Evolutionary conservation across 306 rosid species (phyloP).

Genomic region (Fragaria iinumae): DNA sequence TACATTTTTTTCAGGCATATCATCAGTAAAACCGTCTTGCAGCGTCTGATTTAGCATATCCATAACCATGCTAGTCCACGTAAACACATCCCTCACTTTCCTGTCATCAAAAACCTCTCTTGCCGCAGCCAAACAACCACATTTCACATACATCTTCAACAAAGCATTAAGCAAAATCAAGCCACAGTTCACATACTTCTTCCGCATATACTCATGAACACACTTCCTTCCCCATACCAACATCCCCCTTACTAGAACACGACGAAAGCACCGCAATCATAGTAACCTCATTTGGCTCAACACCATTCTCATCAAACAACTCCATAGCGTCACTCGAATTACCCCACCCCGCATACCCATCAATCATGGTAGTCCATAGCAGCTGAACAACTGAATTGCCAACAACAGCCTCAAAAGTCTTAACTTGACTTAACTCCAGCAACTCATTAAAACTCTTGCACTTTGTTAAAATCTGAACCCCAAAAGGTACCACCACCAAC

Average conservation of each 20-base stretch:
- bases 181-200: slow-evolving; percentile 27
- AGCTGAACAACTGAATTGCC: too few species aligned
- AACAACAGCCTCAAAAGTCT: too few species aligned
- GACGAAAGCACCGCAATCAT: slow-evolving; percentile 55
- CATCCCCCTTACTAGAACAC: slow-evolving; percentile 45
- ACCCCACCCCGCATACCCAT: slow-evolving; percentile 45
- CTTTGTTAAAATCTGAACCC: slow-evolving; percentile 92
- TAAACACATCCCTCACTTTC: slow-evolving; percentile 59
- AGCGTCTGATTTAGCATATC: slow-evolving; percentile 63
- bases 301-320: slow-evolving; percentile 44
- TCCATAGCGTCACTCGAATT: slow-evolving; percentile 47
- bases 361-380: slow-evolving; percentile 74
- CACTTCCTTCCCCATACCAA: slow-evolving; percentile 37
- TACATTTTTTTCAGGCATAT: slow-evolving; percentile 58
- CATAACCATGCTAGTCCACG: slow-evolving; percentile 82
- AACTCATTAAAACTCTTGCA: slow-evolving; percentile 93
- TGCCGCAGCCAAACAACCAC: slow-evolving; percentile 44
- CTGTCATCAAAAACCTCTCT: slow-evolving; percentile 52
- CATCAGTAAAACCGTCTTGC: slow-evolving; percentile 55
- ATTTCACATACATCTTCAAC: slow-evolving; percentile 71
- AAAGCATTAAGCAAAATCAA: slow-evolving; percentile 55
- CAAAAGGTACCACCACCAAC: slow-evolving; percentile 97
- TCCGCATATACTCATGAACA: slow-evolving; percentile 37
- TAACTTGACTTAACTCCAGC: slow-evolving; percentile 70
- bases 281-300: slow-evolving; percentile 77